Evolutionary conservation across 2,329 filamentous ascomycete genomes (phyloP), one percentile per base, ranked within the genome.

Genomic region (Fusarium setosum): DNA sequence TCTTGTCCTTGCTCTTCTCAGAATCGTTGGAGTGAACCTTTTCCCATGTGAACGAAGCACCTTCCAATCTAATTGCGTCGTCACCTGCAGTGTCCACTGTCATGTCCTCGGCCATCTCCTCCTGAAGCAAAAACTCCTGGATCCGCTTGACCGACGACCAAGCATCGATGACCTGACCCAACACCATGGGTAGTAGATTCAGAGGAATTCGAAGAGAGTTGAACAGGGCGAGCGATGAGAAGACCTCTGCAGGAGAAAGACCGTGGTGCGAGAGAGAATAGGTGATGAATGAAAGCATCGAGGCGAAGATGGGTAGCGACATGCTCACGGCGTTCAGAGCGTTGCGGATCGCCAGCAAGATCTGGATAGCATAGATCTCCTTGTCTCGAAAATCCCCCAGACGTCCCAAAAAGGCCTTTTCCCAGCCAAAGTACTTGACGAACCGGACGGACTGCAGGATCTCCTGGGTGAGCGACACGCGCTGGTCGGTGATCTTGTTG

Each of bases 401-500:
- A 13, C 94, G 89, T 49, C 89, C 84, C 12, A 97, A 81, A 73
- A 98, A 97, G 31, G 92, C 91, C 58, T 86, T 90, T 75, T 98
- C 95, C 95, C 95, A 98, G 8, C 94, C 94, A 74, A 97, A 98
- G 77, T 89, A 97, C 77, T 98, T 98, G 79, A 98, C 95, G 73
- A 98, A 97, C 23, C 94, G 88, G 21, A 97, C 94, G 0, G 93
- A 92, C 69, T 94, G 91, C 13, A 98, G 74, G 50, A 98, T 97
- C 75, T 98, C 95, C 74, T 97, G 94, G 0, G 94, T 97, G 31
- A 98, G 82, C 51, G 92, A 92, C 8, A 98, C 94, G 64, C 95
- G 88, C 79, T 96, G 92, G 75, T 98, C 95, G 3, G 95, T 98
- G 61, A 97, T 88, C 73, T 94, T 94, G 84, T 97, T 98, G 82